These are phyloP conservation scores for Metschnikowia orientalis DNA, from an alignment of 805 yeast genomes.

Conservation along the genomic window DNA sequence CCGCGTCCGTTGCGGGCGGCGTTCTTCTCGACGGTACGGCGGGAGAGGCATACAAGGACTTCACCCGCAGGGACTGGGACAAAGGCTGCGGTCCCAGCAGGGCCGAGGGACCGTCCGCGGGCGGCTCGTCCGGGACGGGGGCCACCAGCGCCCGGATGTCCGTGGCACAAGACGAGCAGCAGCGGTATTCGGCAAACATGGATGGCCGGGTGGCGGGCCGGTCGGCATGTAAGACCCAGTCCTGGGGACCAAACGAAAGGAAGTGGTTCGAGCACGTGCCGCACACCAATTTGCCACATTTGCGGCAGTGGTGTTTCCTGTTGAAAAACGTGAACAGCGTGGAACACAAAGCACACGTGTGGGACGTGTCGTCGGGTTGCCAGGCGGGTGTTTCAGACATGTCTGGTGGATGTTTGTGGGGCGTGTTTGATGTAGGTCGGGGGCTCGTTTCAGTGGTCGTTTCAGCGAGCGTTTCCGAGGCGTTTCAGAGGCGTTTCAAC, in stretches of 20 bases:
- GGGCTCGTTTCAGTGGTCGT: neutral
- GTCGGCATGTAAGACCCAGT: constrained; percentile 17
- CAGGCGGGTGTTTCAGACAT: constrained; percentile 33
- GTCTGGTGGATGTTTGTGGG: neutral
- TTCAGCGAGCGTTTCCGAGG: neutral
- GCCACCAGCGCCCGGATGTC: constrained; percentile 31
- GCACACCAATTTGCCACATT: constrained; percentile 78
- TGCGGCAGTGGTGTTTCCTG: constrained; percentile 80
- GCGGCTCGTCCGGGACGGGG: constrained; percentile 8
- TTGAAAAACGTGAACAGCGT: constrained; percentile 52
- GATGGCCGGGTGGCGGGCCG: constrained; percentile 12
- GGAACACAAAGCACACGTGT: constrained; percentile 53
- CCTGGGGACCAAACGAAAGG: constrained; percentile 29
- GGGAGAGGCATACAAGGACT: too few species aligned
- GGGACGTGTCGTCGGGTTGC: constrained; percentile 63
- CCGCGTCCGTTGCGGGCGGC: constrained; percentile 4
- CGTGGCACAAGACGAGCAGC: constrained; percentile 69
- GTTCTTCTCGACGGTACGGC: too few species aligned
- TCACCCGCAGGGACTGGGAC: too few species aligned
- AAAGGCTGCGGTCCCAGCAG: too few species aligned
- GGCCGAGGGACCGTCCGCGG: too few species aligned
- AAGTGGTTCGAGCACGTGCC: constrained; percentile 55
- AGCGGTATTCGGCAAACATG: constrained; percentile 44
- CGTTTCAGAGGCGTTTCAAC: neutral
- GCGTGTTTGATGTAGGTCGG: constrained; percentile 1